phyloP scores from a whole-genome alignment of 1,139 yeast genomes.

The Hanseniaspora sp. region DNA sequence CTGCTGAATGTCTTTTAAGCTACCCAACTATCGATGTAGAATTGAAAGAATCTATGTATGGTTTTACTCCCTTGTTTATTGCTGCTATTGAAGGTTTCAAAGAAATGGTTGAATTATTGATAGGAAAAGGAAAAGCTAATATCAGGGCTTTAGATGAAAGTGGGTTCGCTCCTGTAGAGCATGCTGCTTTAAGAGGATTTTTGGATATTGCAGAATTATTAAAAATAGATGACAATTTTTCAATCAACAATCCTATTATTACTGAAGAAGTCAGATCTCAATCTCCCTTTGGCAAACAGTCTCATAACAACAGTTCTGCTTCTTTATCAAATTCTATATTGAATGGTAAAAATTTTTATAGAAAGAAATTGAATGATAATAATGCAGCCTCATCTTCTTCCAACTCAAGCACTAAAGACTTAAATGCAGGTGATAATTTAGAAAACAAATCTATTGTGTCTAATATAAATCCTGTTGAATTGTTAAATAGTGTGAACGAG shows the following conservation, averaged over 20 bases:
- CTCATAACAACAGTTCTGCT: constrained; percentile 8
- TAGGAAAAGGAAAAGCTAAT: constrained; percentile 41
- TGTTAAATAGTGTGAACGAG: constrained; percentile 1
- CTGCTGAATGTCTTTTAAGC: constrained; percentile 47
- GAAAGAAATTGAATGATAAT: neutral
- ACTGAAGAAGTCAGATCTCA: constrained; percentile 13
- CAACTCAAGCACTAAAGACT: neutral
- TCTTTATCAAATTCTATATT: constrained; percentile 7
- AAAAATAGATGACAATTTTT: constrained; percentile 33
- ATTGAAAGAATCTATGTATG: constrained; percentile 64
- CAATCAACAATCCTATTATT: constrained; percentile 23
- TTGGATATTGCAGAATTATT: constrained; percentile 54
- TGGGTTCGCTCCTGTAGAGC: constrained; percentile 97
- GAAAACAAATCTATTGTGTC: neutral
- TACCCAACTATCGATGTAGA: constrained; percentile 57
- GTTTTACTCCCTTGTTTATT: constrained; percentile 90
- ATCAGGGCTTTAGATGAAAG: constrained; percentile 60
- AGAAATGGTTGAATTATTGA: constrained; percentile 46
- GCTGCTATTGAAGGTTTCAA: constrained; percentile 79
- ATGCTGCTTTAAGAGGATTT: constrained; percentile 86
- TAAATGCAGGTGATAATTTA: neutral
- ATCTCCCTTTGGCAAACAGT: constrained; percentile 14
- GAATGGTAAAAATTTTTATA: constrained; percentile 2
- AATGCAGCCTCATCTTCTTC: neutral
- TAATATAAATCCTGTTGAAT: neutral